These are phyloP conservation scores for Cydonia oblonga DNA, from an alignment of 331 rosid genomes.

Conservation along the genomic window DNA sequence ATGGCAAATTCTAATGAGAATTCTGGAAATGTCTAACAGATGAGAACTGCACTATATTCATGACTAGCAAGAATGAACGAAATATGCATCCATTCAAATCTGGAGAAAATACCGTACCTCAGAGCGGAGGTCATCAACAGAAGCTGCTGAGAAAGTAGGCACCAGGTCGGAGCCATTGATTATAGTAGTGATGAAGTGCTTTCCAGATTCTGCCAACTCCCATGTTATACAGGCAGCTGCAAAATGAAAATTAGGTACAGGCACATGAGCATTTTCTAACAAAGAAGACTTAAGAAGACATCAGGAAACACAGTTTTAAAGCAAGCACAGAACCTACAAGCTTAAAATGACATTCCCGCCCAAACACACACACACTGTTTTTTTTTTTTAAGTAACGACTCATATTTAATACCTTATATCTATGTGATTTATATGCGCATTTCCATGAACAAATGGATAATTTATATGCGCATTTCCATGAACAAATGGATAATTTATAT, in stretches of 20 bases:
- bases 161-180: slow-evolving; percentile 91
- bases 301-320: not conserved
- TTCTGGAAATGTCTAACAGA: not conserved
- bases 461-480: not conserved
- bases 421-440: not conserved
- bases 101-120: slow-evolving; percentile 42
- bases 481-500: not conserved
- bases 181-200: slow-evolving; percentile 74
- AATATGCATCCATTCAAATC: slow-evolving; percentile 5
- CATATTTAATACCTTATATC: not conserved
- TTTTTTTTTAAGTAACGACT: not conserved
- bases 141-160: slow-evolving; percentile 87
- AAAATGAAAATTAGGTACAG: slow-evolving; percentile 23
- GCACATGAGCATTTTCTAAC: not conserved
- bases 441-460: not conserved
- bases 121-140: slow-evolving; percentile 81
- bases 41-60: not conserved
- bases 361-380: not conserved
- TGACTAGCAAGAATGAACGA: not conserved
- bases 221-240: slow-evolving; percentile 96
- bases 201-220: slow-evolving; percentile 98
- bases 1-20: slow-evolving; percentile 10
- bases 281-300: not conserved
- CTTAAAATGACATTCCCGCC: not conserved
- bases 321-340: not conserved